These are phyloP conservation scores for Chlorella vulgaris DNA, from an alignment of 139 green algal genomes.

Conservation along the genomic window DNA sequence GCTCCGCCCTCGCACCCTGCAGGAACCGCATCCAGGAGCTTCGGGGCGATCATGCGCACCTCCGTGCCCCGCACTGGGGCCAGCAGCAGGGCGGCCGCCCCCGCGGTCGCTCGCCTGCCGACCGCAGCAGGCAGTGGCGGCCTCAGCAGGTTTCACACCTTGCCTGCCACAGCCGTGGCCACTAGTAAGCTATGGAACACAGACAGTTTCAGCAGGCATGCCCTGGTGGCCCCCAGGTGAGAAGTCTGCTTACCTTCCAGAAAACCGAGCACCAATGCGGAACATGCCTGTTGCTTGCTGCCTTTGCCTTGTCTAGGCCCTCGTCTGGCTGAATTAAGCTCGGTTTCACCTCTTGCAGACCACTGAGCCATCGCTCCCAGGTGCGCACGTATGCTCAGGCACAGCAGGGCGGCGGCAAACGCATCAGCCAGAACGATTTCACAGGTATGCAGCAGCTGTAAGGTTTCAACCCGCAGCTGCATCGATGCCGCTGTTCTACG, in stretches of 20 bases:
- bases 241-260: too few relatives aligned
- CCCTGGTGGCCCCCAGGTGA: background rate
- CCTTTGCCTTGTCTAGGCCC: background rate
- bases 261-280: too few relatives aligned
- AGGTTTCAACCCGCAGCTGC: too few relatives aligned
- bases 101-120: background rate
- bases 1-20: too few relatives aligned
- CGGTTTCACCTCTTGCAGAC: background rate
- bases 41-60: background rate
- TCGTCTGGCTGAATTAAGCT: too few relatives aligned
- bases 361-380: background rate
- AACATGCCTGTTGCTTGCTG: background rate
- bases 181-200: background rate
- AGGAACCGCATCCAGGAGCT: background rate
- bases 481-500: too few relatives aligned
- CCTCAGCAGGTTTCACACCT: background rate
- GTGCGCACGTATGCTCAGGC: slow-evolving; percentile 33
- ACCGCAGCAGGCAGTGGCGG: background rate
- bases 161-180: background rate
- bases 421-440: slow-evolving; percentile 93
- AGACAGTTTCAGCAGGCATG: background rate
- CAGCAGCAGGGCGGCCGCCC: background rate
- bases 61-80: background rate
- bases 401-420: slow-evolving; percentile 56
- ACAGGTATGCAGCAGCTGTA: slow-evolving; percentile 67